phyloP scores from a whole-genome alignment of 495 filamentous ascomycete species.

The Cladorrhinum samala region DNA sequence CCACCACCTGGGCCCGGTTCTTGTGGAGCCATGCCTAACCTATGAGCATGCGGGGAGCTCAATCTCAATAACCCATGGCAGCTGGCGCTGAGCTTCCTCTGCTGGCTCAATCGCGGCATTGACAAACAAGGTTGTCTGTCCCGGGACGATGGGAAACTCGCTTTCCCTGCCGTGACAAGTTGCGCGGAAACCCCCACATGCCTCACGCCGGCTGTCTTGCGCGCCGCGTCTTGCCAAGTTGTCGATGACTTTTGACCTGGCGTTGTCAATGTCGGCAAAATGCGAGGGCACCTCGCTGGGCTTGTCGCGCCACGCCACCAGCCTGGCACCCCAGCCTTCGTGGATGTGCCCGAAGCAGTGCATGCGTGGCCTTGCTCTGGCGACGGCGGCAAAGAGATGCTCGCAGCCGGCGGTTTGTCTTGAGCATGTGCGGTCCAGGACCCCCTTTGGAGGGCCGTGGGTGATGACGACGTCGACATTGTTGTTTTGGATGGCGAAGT shows the following conservation, averaged over 20 bases:
- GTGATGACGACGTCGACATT: slow-evolving; percentile 63
- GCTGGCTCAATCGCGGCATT: slow-evolving; percentile 56
- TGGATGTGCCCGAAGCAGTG: slow-evolving; percentile 75
- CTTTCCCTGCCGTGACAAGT: slow-evolving; percentile 33
- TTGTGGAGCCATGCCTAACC: too few species aligned
- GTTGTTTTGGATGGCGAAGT: slow-evolving; percentile 39
- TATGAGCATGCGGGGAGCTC: slow-evolving; percentile 46
- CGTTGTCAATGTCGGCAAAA: slow-evolving; percentile 34
- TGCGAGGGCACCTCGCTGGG: slow-evolving; percentile 30
- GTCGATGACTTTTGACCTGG: slow-evolving; percentile 2
- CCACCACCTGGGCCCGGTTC: too few species aligned
- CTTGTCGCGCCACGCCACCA: slow-evolving; percentile 48
- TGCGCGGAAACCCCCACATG: slow-evolving; percentile 7
- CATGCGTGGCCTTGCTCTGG: slow-evolving; percentile 46
- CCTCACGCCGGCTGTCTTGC: slow-evolving; percentile 5
- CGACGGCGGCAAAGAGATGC: slow-evolving; percentile 51
- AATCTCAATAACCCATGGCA: slow-evolving; percentile 60
- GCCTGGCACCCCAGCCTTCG: slow-evolving; percentile 64
- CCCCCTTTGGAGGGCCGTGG: slow-evolving; percentile 60
- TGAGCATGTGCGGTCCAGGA: slow-evolving; percentile 45
- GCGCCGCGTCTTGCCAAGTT: slow-evolving; percentile 7
- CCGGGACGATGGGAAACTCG: slow-evolving; percentile 33
- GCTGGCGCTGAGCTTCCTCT: slow-evolving; percentile 42
- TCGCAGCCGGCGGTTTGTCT: slow-evolving; percentile 47
- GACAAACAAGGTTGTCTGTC: slow-evolving; percentile 61